These are phyloP conservation scores for Eimeria zaria DNA, from an alignment of 169 alveolate genomes.

Conservation along the genomic window DNA sequence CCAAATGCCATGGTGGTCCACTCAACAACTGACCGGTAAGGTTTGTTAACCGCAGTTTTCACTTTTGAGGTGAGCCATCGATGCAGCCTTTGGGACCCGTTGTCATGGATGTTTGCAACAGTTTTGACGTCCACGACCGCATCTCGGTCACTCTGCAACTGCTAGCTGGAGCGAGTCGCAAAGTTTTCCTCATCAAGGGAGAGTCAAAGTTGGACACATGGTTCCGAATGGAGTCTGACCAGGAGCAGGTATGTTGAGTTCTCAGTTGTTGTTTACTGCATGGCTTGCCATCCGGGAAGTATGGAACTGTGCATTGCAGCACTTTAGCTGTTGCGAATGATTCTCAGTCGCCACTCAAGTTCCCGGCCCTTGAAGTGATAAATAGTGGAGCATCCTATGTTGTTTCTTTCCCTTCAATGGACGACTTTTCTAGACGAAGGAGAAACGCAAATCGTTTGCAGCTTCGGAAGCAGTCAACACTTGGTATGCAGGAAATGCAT, in stretches of 20 bases:
- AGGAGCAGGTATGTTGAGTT: slow-evolving; percentile 20
- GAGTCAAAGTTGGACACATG: slow-evolving; percentile 87
- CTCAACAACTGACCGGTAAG: slow-evolving; percentile 70
- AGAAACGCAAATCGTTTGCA: slow-evolving; percentile 16
- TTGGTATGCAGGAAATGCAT: slow-evolving; percentile 56
- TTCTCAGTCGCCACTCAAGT: slow-evolving; percentile 46
- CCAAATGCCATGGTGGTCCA: slow-evolving; percentile 60
- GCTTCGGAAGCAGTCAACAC: slow-evolving; percentile 20
- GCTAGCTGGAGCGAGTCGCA: slow-evolving; percentile 86
- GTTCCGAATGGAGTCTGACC: slow-evolving; percentile 78
- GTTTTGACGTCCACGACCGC: slow-evolving; percentile 87
- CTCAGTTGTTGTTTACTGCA: background rate
- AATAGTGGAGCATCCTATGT: slow-evolving; percentile 68
- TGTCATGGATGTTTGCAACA: slow-evolving; percentile 34
- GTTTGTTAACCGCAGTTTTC: background rate
- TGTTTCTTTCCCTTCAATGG: slow-evolving; percentile 82
- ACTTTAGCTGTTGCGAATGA: background rate
- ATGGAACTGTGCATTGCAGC: background rate
- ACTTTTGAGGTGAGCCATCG: background rate
- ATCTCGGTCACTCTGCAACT: slow-evolving; percentile 87
- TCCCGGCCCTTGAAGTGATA: slow-evolving; percentile 75
- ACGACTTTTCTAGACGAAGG: slow-evolving; percentile 44
- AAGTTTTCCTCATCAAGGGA: slow-evolving; percentile 85
- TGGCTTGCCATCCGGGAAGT: background rate
- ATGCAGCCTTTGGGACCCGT: background rate